Evolutionary conservation across 805 yeast species (phyloP), one percentile per base, ranked within the genome.

Genomic region (Yamadazyma sp.): DNA sequence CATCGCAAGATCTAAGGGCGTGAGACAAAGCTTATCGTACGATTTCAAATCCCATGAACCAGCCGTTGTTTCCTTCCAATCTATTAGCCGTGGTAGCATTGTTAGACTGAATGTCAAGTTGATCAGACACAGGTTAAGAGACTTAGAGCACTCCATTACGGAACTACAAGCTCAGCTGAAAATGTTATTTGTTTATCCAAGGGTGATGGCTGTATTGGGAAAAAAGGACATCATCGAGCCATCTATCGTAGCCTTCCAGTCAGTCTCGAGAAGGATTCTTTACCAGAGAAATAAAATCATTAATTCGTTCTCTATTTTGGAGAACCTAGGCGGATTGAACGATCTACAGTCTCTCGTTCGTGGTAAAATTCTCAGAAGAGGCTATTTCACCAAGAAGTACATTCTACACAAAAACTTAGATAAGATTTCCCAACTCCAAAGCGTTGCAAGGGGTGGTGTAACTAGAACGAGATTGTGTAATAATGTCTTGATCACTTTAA

Each of bases 401-500:
- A 31, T 35, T 14, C 25, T 44, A 10, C 8, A 18, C 32, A 18
- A 22, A 44, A 40, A 29, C 25, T 20, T 19, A 12, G 19, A 30
- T 11, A 25, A 41, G 17, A 23, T 54, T 6, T 33, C 42, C n/a
- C 73, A 68, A 24, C 49, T 73, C 4, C 78, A 73, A 47, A 54
- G 67, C 12, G 59, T 73, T 26, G 60, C 61, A 1, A 55, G 77
- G 47, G 78, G 75, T 20, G 79, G 71, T 0, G 52, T 67, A 12
- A 44, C 67, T 6, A 59, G 80, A 44, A 61, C 65, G 3, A 58
- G 57, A 25, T 52, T 74, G 28, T 68, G 73, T 35, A 71, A 71
- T 44, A 57, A 52, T 30, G 67, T 70, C 2, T 54, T 74, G 49
- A 60, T 71, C 22, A 59, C 68, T 1, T 57, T 75, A 25, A 49